A percentile compares a stretch with the other conserved stretches of the same genome.
These are phyloP conservation scores for Exophiala calicioides DNA, from an alignment of 2,329 filamentous ascomycete species.

Conservation along the genomic window DNA sequence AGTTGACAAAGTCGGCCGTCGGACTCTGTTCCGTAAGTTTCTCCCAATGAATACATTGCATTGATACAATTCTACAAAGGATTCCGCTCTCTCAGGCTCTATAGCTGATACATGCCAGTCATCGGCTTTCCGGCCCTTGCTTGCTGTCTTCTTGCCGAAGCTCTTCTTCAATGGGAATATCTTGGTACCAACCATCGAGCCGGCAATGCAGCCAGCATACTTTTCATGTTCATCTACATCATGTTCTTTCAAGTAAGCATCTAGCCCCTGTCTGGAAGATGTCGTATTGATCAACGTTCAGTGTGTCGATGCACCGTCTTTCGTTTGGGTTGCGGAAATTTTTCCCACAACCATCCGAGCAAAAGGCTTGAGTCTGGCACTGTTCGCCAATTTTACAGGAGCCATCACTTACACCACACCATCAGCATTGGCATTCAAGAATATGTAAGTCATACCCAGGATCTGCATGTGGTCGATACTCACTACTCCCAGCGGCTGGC, in stretches of 20 bases:
- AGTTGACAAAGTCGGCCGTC: slow-evolving; percentile 66
- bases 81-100: too few relatives aligned
- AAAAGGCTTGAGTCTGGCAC: slow-evolving; percentile 72
- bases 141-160: slow-evolving; percentile 5
- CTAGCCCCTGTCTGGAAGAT: slow-evolving; percentile 92
- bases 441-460: too few relatives aligned
- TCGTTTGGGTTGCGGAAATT: slow-evolving; percentile 80
- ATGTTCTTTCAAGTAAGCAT: slow-evolving; percentile 55
- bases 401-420: too few relatives aligned
- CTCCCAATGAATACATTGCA: not conserved
- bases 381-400: slow-evolving; percentile 82
- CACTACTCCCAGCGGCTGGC: slow-evolving; percentile 75
- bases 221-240: slow-evolving; percentile 44
- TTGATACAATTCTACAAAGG: not conserved
- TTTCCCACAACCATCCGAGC: slow-evolving; percentile 88
- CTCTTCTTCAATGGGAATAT: slow-evolving; percentile 27
- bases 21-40: slow-evolving; percentile 34
- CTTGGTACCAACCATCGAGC: slow-evolving; percentile 36
- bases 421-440: too few relatives aligned
- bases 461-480: too few relatives aligned
- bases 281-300: too few relatives aligned
- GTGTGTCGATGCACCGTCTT: slow-evolving; percentile 77
- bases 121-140: slow-evolving; percentile 3
- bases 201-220: slow-evolving; percentile 39
- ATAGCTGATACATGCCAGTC: too few relatives aligned